phyloP scores from a whole-genome alignment of 1,284 basidiomycete species.

The Fomitopsis schrenkii region DNA sequence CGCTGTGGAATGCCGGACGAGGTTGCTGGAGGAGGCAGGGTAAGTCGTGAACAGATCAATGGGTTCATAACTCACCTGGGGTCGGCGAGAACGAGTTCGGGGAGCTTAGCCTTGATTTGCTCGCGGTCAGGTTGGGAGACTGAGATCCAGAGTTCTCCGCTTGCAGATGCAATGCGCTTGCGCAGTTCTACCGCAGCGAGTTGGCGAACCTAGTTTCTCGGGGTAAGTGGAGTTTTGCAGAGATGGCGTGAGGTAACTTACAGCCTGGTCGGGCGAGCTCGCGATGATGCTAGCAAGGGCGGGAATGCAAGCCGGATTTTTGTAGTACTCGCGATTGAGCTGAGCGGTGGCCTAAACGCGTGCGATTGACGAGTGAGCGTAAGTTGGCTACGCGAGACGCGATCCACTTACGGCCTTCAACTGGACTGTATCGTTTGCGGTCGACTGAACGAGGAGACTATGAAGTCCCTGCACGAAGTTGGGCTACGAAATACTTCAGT shows the following conservation, averaged over 20 bases:
- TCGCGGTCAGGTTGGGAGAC: slow-evolving; percentile 70
- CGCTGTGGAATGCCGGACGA: slow-evolving; percentile 87
- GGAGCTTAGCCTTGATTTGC: slow-evolving; percentile 84
- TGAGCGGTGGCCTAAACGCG: slow-evolving; percentile 78
- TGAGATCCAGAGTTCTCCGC: slow-evolving; percentile 82
- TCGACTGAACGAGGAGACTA: slow-evolving; percentile 79
- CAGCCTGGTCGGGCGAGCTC: slow-evolving; percentile 73
- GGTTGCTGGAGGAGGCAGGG: slow-evolving; percentile 46
- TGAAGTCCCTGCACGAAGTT: slow-evolving; percentile 77
- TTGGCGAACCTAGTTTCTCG: slow-evolving; percentile 77
- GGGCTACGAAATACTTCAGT: slow-evolving; percentile 36
- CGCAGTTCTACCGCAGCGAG: slow-evolving; percentile 97
- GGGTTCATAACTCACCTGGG: slow-evolving; percentile 52
- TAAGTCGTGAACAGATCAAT: neutral
- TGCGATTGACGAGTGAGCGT: slow-evolving; percentile 4
- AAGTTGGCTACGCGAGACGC: neutral
- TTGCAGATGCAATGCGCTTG: slow-evolving; percentile 84
- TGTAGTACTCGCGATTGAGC: slow-evolving; percentile 91
- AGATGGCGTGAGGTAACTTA: slow-evolving; percentile 32
- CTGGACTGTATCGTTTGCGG: slow-evolving; percentile 80
- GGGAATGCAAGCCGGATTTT: slow-evolving; percentile 86
- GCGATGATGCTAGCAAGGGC: slow-evolving; percentile 89
- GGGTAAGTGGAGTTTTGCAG: neutral
- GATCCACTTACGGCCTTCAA: slow-evolving; percentile 75
- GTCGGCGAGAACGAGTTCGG: slow-evolving; percentile 79